These are phyloP conservation scores for Thermothielavioides terrestris DNA, from an alignment of 495 filamentous ascomycete species.

Conservation along the genomic window DNA sequence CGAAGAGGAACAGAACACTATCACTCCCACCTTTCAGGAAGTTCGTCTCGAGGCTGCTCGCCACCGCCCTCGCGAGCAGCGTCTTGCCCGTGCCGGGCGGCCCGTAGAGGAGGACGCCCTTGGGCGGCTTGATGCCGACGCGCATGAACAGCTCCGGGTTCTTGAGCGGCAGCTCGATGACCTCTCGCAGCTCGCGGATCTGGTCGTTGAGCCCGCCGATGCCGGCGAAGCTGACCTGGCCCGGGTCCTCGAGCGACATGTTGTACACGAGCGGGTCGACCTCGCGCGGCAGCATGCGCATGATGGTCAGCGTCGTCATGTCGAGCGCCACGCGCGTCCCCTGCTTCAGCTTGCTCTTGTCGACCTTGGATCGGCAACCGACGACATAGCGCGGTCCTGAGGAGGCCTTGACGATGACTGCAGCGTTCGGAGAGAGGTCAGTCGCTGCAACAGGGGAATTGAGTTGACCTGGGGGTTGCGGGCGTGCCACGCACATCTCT, in stretches of 20 bases:
- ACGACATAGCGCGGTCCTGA: constrained; percentile 97
- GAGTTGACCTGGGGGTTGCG: background rate
- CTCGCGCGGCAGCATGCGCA: constrained; percentile 98
- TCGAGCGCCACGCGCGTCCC: constrained; percentile 96
- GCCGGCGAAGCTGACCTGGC: constrained; percentile 96
- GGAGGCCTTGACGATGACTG: constrained; percentile 74
- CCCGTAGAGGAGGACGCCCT: constrained; percentile 96
- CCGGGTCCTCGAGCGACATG: constrained; percentile 98
- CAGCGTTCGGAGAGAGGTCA: background rate
- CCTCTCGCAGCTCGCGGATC: constrained; percentile 94
- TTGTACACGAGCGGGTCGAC: constrained; percentile 99
- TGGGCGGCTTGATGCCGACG: constrained; percentile 98
- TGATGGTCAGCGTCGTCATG: constrained; percentile 99
- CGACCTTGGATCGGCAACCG: constrained; percentile 95
- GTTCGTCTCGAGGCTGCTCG: constrained; percentile 95
- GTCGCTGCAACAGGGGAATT: background rate
- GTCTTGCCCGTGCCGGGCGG: constrained; percentile 98
- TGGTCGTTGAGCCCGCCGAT: constrained; percentile 99
- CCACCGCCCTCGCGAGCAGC: constrained; percentile 86
- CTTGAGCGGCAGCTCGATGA: constrained; percentile 96
- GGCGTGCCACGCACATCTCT: constrained; percentile 75
- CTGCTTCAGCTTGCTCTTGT: constrained; percentile 94
- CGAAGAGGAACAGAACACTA: no score
- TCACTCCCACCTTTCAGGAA: constrained; percentile 98
- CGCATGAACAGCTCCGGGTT: constrained; percentile 96